Conservation (phyloP, 192 early-diverging fungal genomes). For the Entomortierella lignicola region DNA sequence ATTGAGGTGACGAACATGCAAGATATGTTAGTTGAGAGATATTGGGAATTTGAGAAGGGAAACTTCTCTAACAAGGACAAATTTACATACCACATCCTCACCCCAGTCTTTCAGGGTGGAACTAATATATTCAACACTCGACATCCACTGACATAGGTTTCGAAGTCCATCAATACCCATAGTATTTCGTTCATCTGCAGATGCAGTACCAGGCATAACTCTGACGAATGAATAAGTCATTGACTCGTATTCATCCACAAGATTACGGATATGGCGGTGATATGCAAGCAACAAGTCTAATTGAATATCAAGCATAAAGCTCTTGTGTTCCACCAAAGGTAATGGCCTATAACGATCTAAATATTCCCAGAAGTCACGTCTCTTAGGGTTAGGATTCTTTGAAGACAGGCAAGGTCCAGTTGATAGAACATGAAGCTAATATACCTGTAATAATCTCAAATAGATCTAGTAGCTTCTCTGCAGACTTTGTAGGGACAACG, state of each 20-base stretch:
- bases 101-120: slow-evolving; percentile 62
- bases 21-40: background rate
- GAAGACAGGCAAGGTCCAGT: no score
- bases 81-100: slow-evolving; percentile 64
- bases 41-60: background rate
- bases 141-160: slow-evolving; percentile 64
- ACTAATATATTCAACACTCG: slow-evolving; percentile 57
- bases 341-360: slow-evolving; percentile 70
- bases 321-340: slow-evolving; percentile 67
- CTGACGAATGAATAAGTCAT: slow-evolving; percentile 62
- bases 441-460: slow-evolving; percentile 70
- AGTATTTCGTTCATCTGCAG: slow-evolving; percentile 54
- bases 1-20: background rate
- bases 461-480: slow-evolving; percentile 67
- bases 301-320: slow-evolving; percentile 71
- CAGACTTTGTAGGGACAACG: slow-evolving; percentile 69
- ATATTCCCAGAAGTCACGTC: no score
- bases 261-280: slow-evolving; percentile 59
- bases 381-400: no score
- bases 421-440: no score
- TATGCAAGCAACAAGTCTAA: slow-evolving; percentile 69
- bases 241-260: slow-evolving; percentile 65
- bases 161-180: slow-evolving; percentile 58
- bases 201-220: slow-evolving; percentile 63
- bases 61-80: background rate